Conservation (phyloP, 139 green algal genomes). For the Asterochloris erici region DNA sequence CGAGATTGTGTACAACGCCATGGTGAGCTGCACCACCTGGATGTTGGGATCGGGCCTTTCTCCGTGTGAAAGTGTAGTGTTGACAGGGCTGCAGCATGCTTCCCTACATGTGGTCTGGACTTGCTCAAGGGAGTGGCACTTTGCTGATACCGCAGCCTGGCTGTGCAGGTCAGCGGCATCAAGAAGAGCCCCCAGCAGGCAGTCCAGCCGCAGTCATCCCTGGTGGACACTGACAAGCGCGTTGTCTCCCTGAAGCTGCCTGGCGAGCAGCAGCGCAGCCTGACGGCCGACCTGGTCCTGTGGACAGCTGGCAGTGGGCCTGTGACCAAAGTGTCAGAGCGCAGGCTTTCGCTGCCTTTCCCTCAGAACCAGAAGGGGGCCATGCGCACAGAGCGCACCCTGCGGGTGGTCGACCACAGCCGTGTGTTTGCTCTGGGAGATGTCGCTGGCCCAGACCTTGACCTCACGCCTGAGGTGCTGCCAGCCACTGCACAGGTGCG, state of each 20-base stretch:
- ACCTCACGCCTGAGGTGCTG: neutral
- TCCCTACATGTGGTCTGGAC: too few relatives aligned
- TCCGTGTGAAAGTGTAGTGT: neutral
- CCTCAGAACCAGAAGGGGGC: slow-evolving; percentile 51
- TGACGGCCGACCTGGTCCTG: slow-evolving; percentile 28
- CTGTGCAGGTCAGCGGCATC: slow-evolving; percentile 11
- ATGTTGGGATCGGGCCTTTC: neutral
- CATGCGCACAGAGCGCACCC: slow-evolving; percentile 72
- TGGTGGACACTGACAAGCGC: neutral
- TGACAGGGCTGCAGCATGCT: neutral
- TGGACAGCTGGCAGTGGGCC: slow-evolving; percentile 84
- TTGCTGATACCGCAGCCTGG: neutral
- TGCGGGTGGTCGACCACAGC: slow-evolving; percentile 63
- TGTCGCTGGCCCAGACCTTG: slow-evolving; percentile 39
- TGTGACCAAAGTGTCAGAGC: slow-evolving; percentile 26
- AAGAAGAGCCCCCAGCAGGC: neutral
- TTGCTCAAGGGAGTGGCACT: neutral
- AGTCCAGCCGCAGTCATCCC: neutral
- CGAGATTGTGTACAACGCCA: slow-evolving; percentile 47
- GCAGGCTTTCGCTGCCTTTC: slow-evolving; percentile 61
- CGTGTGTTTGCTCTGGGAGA: slow-evolving; percentile 94
- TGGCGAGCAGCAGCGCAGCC: neutral
- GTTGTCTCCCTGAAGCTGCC: slow-evolving; percentile 5
- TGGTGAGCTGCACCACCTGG: slow-evolving; percentile 10
- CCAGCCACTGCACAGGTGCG: slow-evolving; percentile 30